phyloP scores from a whole-genome alignment of 768 basidiomycete species.

The Gyrodon lividus region DNA sequence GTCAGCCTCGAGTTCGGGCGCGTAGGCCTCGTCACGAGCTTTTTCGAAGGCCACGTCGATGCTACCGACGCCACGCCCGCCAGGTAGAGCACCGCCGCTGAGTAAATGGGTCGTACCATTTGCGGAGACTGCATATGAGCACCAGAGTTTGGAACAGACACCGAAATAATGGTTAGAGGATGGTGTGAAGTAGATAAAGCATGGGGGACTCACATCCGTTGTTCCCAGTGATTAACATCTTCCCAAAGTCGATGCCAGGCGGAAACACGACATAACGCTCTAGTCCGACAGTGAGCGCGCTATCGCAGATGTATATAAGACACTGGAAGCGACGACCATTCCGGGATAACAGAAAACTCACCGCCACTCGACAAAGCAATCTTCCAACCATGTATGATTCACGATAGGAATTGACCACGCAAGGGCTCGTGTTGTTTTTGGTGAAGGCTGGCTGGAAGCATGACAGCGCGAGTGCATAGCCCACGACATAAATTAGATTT shows the following conservation, averaged over 20 bases:
- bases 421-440: conserved; percentile 70
- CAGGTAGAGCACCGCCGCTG: conserved; percentile 28
- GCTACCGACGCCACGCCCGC: conserved; percentile 27
- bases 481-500: conserved; percentile 14
- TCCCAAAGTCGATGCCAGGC: conserved; percentile 62
- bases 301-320: background rate
- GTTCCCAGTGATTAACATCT: conserved; percentile 30
- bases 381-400: conserved; percentile 90
- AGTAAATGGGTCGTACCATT: background rate
- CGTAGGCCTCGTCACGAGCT: conserved; percentile 14
- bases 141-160: background rate
- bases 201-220: conserved; percentile 14
- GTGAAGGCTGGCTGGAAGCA: conserved; percentile 34
- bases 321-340: background rate
- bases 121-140: conserved; percentile 2
- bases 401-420: conserved; percentile 85
- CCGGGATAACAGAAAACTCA: background rate
- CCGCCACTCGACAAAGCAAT: conserved; percentile 82
- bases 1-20: conserved; percentile 3
- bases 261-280: conserved; percentile 74
- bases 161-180: background rate
- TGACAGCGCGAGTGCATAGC: conserved; percentile 10
- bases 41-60: conserved; percentile 25
- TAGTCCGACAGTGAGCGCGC: conserved; percentile 55
- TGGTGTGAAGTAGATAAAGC: background rate